Evolutionary conservation across 139 green algal species (phyloP).

Genomic region (Tetratostichococcus sp.): DNA sequence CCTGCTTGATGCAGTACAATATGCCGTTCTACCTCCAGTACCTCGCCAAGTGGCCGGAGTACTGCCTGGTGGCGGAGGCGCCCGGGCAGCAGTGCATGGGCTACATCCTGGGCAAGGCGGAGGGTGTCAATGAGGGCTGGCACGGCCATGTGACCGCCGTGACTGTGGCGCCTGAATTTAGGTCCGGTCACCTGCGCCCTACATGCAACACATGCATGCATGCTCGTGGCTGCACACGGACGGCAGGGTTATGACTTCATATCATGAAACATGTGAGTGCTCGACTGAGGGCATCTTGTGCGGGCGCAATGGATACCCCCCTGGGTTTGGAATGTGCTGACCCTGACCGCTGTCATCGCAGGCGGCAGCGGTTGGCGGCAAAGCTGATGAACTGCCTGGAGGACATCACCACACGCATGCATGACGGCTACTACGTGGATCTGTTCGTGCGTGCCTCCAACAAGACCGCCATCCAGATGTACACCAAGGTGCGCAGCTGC

Average conservation of each 20-base stretch:
- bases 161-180: conserved; percentile 84
- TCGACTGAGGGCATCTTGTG: too few species aligned
- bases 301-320: too few species aligned
- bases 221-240: too few species aligned
- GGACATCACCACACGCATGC: conserved; percentile 69
- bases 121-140: conserved; percentile 82
- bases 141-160: conserved; percentile 98
- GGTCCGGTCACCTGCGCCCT: conserved; percentile 62
- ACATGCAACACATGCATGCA: too few species aligned
- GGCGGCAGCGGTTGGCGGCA: conserved; percentile 67
- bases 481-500: conserved; percentile 54
- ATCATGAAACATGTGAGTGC: too few species aligned
- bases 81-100: conserved; percentile 70
- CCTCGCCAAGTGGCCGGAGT: conserved; percentile 89
- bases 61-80: conserved; percentile 75
- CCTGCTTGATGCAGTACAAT: conserved; percentile 74
- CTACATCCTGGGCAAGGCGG: conserved; percentile 96
- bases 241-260: background rate
- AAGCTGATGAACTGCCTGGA: conserved; percentile 93
- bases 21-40: conserved; percentile 95
- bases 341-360: conserved; percentile 18
- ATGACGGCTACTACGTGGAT: conserved; percentile 96
- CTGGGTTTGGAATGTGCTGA: too few species aligned
- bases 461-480: conserved; percentile 89
- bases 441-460: conserved; percentile 96